These are phyloP conservation scores for Saccharomycopsis schoenii DNA, from an alignment of 805 yeast genomes.

Conservation along the genomic window DNA sequence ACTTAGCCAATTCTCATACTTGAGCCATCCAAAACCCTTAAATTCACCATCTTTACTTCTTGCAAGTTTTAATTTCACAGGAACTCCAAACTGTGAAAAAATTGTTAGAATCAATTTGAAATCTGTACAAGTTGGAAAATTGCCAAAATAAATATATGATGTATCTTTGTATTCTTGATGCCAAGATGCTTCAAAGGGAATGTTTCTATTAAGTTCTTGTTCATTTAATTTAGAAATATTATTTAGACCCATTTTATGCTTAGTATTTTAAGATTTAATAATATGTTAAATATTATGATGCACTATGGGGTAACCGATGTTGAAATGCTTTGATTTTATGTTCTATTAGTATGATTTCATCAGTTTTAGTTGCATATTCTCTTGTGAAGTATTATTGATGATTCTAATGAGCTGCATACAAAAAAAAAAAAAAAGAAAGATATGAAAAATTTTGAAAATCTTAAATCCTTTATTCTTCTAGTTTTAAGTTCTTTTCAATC, in stretches of 20 bases:
- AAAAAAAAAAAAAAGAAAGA: background rate
- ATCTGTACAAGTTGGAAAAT: constrained; percentile 49
- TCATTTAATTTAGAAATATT: constrained; percentile 51
- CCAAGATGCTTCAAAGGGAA: constrained; percentile 69
- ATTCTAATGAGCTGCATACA: background rate
- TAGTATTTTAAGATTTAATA: constrained; percentile 19
- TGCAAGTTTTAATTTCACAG: constrained; percentile 61
- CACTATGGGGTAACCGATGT: background rate
- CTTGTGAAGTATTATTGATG: background rate
- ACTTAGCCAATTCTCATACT: constrained; percentile 73
- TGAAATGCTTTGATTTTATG: constrained; percentile 6
- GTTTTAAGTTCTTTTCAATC: no score
- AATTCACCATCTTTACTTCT: constrained; percentile 44
- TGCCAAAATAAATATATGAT: constrained; percentile 69
- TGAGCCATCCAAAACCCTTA: constrained; percentile 70
- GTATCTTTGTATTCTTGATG: constrained; percentile 75
- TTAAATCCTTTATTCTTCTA: background rate
- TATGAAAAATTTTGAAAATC: background rate
- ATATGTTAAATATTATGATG: constrained; percentile 15
- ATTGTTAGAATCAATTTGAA: constrained; percentile 71
- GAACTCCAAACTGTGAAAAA: constrained; percentile 85
- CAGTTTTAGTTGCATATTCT: constrained; percentile 2
- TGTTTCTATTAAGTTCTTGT: constrained; percentile 53
- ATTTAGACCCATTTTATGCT: constrained; percentile 5
- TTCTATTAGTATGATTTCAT: background rate